Evolutionary conservation across 352 stramenopile genomes (phyloP).

Genomic region (Pythium brachiatum): DNA sequence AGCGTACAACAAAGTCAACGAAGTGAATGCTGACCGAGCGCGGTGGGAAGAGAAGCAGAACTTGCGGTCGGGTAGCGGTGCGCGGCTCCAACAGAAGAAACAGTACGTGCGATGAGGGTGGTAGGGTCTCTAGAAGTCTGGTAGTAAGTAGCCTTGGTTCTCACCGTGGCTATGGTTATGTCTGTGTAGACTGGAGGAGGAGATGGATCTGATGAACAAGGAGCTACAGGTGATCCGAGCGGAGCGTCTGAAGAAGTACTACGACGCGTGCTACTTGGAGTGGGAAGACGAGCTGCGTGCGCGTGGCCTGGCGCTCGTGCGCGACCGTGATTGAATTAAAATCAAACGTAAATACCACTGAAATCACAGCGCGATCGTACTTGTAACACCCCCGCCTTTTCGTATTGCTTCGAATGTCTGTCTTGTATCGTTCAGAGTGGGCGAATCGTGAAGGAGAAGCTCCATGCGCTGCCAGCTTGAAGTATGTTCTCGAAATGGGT

Average conservation of each 20-base stretch:
- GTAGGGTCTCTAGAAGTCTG: too few species aligned
- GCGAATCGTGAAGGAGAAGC: too few species aligned
- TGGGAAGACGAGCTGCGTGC: conserved; percentile 73
- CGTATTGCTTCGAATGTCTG: neutral
- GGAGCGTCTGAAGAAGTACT: conserved; percentile 70
- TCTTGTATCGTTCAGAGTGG: too few species aligned
- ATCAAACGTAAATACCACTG: neutral
- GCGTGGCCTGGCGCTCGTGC: conserved; percentile 66
- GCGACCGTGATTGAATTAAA: conserved; percentile 53
- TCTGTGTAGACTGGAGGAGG: conserved; percentile 47
- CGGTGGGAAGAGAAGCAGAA: conserved; percentile 80
- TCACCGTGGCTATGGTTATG: too few species aligned
- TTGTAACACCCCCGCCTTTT: too few species aligned
- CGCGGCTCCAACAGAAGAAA: conserved; percentile 50
- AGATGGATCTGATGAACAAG: conserved; percentile 78
- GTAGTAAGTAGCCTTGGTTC: too few species aligned
- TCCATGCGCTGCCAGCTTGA: neutral
- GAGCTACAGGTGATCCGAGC: conserved; percentile 61
- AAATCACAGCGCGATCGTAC: neutral
- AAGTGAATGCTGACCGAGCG: conserved; percentile 48
- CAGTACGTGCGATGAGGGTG: conserved; percentile 31
- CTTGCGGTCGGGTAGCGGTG: conserved; percentile 44
- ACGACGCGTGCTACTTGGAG: conserved; percentile 73
- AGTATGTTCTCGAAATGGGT: conserved; percentile 7
- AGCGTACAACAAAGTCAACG: conserved; percentile 50